A percentile compares a stretch with the other conserved stretches of the same genome.
phyloP scores from a whole-genome alignment of 129 eudicot genomes.

The Ambrosia trifida region DNA sequence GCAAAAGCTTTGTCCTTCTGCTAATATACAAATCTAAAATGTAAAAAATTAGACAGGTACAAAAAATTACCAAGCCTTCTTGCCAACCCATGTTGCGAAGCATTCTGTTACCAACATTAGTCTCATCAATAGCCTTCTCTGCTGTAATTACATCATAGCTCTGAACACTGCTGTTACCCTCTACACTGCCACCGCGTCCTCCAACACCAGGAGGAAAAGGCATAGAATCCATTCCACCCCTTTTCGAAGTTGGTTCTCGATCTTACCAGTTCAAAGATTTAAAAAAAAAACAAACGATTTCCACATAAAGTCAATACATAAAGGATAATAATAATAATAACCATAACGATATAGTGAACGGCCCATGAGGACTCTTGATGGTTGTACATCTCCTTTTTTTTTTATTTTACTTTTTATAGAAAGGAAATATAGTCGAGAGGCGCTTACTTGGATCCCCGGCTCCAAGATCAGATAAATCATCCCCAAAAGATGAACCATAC shows the following conservation, averaged over 20 bases:
- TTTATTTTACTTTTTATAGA: slow-evolving; percentile 18
- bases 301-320: slow-evolving; percentile 55
- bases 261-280: slow-evolving; percentile 56
- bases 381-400: slow-evolving; percentile 14
- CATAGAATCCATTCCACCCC: slow-evolving; percentile 76
- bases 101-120: slow-evolving; percentile 94
- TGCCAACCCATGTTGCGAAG: slow-evolving; percentile 99
- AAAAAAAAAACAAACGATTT: slow-evolving; percentile 39
- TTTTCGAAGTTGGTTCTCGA: slow-evolving; percentile 65
- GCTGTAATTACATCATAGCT: slow-evolving; percentile 85
- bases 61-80: slow-evolving; percentile 88
- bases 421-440: slow-evolving; percentile 21
- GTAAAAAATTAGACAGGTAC: slow-evolving; percentile 27
- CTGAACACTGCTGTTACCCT: slow-evolving; percentile 46
- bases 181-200: slow-evolving; percentile 64
- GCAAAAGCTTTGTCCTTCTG: neutral
- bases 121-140: slow-evolving; percentile 91
- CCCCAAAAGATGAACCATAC: slow-evolving; percentile 82
- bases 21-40: neutral
- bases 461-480: slow-evolving; percentile 50
- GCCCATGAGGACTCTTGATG: slow-evolving; percentile 42
- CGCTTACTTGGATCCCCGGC: slow-evolving; percentile 78
- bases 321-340: slow-evolving; percentile 13
- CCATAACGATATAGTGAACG: slow-evolving; percentile 36
- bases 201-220: slow-evolving; percentile 99